Conservation (phyloP, 1,139 yeast genomes). For the Suhomyces wounanorum region DNA sequence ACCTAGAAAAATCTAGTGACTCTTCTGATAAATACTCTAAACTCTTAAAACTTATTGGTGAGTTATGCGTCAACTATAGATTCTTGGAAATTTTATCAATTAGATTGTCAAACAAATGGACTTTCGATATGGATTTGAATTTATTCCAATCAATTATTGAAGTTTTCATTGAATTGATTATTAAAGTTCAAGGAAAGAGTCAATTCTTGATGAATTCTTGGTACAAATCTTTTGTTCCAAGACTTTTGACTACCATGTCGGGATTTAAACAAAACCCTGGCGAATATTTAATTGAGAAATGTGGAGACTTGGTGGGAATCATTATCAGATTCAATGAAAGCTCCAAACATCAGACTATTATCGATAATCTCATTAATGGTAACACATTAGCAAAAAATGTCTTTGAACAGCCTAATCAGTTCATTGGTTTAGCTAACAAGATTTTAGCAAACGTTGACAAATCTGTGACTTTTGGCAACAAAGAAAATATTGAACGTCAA, state of each 20-base stretch:
- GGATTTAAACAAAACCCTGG: slow-evolving; percentile 7
- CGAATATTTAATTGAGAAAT: slow-evolving; percentile 27
- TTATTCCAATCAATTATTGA: slow-evolving; percentile 26
- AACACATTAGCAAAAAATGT: slow-evolving; percentile 26
- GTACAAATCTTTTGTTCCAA: slow-evolving; percentile 41
- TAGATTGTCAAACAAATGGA: slow-evolving; percentile 49
- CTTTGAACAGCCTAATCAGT: slow-evolving; percentile 35
- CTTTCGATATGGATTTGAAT: slow-evolving; percentile 17
- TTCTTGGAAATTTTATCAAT: slow-evolving; percentile 53
- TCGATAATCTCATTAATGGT: slow-evolving; percentile 31
- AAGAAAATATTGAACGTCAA: slow-evolving; percentile 18
- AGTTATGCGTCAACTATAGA: slow-evolving; percentile 46
- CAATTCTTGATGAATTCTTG: slow-evolving; percentile 46
- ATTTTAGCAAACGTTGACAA: slow-evolving; percentile 55
- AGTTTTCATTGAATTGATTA: slow-evolving; percentile 27
- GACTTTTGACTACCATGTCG: slow-evolving; percentile 22
- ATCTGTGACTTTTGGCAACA: slow-evolving; percentile 14
- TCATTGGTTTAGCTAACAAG: slow-evolving; percentile 51
- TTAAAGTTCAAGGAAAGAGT: slow-evolving; percentile 21
- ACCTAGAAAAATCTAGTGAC: slow-evolving; percentile 34
- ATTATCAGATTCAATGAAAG: slow-evolving; percentile 40
- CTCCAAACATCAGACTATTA: slow-evolving; percentile 39
- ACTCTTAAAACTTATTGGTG: slow-evolving; percentile 46
- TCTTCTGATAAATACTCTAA: slow-evolving; percentile 26
- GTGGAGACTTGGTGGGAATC: slow-evolving; percentile 40